Evolutionary conservation across 768 basidiomycete species (phyloP), one percentile per base, ranked within the genome.

Genomic region (Rhodotorula babjevae): DNA sequence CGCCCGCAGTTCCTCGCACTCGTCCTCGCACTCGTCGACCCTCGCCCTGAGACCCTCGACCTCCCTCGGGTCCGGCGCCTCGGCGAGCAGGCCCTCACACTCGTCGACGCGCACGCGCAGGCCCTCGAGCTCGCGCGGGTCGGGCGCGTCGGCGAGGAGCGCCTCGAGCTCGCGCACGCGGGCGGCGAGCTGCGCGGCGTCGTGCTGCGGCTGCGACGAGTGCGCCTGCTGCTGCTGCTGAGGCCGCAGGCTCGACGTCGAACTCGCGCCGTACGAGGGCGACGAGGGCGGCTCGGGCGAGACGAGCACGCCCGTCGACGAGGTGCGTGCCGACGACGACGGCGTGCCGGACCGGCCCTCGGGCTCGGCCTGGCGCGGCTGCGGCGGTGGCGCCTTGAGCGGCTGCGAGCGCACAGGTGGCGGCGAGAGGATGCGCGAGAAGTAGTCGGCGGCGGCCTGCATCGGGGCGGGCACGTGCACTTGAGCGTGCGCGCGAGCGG

Each of bases 121-220:
- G 33, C 85, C 84, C 16, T 87, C 84, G 81, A 90, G 89, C 78
- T 91, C 89, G 42, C 44, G 52, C 40, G 31, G 50, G 14, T 44
- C 40, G 23, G 56, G 15, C n/a, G 36, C 44, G 31, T 64, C 64
- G 27, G 58, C 57, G 2, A 72, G 57, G 47, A 55, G 21, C 9
- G n/a, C n/a, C 46, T 74, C 56, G 21, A 74, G 65, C 33, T 74
- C 73, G n/a, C 57, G 53, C 12, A 74, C 61, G 15, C 61, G 46
- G 0, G 16, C 79, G 25, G 83, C 81, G 49, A 90, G 82, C 29
- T 27, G 85, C 83, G 14, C 86, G 60, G 16, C 46, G 42, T 3
- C 59, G 57, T 1, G 12, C 40, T 14, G 36, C 36, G 36, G 36
- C 36, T 36, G 5, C 36, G n/a, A n/a, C n/a, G n/a, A n/a, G n/a